Evolutionary conservation across 768 basidiomycete genomes (phyloP).

Genomic region (Mycena kentingensis): DNA sequence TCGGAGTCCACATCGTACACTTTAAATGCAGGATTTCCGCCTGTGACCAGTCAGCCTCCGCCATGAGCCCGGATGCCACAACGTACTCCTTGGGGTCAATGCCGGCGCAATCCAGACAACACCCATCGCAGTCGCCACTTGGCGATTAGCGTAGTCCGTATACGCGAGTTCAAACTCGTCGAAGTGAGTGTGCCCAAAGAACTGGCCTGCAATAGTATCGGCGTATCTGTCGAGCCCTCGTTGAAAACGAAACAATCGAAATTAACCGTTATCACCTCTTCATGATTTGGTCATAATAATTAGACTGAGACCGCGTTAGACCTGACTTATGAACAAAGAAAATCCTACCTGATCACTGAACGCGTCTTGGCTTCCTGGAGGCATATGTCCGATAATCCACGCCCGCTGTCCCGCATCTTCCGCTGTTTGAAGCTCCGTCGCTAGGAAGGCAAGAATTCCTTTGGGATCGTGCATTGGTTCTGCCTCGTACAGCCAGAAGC

Average conservation of each 20-base stretch:
- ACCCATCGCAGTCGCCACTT: slow-evolving; percentile 46
- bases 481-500: slow-evolving; percentile 64
- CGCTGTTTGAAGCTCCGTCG: slow-evolving; percentile 55
- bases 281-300: slow-evolving; percentile 64
- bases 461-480: slow-evolving; percentile 58
- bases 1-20: slow-evolving; percentile 68
- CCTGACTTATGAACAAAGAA: neutral
- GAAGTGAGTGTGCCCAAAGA: slow-evolving; percentile 62
- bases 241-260: no score
- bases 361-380: slow-evolving; percentile 50
- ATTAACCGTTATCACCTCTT: no score
- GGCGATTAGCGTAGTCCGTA: slow-evolving; percentile 50
- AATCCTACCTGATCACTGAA: slow-evolving; percentile 51
- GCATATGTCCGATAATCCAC: slow-evolving; percentile 66
- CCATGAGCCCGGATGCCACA: neutral
- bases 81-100: slow-evolving; percentile 56
- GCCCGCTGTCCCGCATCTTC: slow-evolving; percentile 61
- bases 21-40: slow-evolving; percentile 57
- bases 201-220: slow-evolving; percentile 59
- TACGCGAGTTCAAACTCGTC: slow-evolving; percentile 65
- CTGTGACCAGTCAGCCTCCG: slow-evolving; percentile 29
- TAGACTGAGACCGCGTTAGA: slow-evolving; percentile 41
- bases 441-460: slow-evolving; percentile 57
- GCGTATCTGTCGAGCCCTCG: no score
- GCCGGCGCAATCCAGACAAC: slow-evolving; percentile 56